Conservation (phyloP, 441 rosid species). For the Rhodomyrtus psidioides region DNA sequence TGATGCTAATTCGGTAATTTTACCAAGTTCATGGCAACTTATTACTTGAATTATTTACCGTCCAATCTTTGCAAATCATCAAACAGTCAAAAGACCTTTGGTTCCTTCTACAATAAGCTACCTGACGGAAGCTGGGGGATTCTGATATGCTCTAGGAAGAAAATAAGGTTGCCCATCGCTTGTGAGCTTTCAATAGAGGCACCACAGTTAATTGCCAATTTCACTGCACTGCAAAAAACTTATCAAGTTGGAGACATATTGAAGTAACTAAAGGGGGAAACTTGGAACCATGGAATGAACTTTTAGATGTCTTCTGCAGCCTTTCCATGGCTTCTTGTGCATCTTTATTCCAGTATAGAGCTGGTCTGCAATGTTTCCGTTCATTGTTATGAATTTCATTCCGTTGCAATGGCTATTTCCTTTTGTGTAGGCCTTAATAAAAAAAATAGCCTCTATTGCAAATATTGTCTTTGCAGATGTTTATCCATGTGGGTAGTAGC, state of each 20-base stretch:
- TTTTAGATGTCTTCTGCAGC: background rate
- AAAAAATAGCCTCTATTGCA: background rate
- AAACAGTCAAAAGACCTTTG: no score
- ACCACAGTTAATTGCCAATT: background rate
- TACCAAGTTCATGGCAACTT: background rate
- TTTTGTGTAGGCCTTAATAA: background rate
- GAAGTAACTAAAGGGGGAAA: background rate
- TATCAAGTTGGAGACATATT: background rate
- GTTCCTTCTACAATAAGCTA: background rate
- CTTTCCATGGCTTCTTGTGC: background rate
- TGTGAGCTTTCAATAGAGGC: background rate
- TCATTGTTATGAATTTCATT: background rate
- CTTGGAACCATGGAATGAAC: background rate
- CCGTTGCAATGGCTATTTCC: background rate
- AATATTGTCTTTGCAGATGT: background rate
- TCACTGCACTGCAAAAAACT: background rate
- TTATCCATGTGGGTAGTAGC: background rate
- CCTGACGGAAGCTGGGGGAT: background rate
- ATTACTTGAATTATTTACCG: background rate
- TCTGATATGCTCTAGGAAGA: background rate
- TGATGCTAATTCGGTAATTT: conserved; percentile 68
- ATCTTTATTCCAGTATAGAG: background rate
- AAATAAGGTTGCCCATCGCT: background rate
- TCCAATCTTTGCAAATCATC: background rate
- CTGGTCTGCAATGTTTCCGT: background rate